phyloP scores from a whole-genome alignment of 805 yeast species.

The Sugiyamaella americana region DNA sequence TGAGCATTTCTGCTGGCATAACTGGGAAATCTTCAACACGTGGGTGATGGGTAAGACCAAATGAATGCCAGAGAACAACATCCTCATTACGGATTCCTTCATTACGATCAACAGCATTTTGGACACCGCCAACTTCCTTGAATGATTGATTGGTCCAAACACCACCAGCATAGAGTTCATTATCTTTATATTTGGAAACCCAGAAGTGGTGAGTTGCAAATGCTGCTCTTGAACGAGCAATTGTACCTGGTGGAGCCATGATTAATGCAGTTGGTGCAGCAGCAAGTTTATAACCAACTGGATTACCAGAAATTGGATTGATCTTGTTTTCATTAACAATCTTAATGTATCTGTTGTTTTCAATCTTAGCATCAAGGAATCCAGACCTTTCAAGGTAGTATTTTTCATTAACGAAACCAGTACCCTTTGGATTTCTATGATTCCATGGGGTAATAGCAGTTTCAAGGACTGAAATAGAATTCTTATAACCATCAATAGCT shows the following conservation, averaged over 20 bases:
- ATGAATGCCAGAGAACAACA: slow-evolving; percentile 73
- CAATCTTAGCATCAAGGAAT: slow-evolving; percentile 65
- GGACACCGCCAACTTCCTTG: slow-evolving; percentile 61
- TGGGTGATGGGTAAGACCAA: slow-evolving; percentile 78
- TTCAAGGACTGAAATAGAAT: slow-evolving; percentile 68
- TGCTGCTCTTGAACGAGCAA: slow-evolving; percentile 63
- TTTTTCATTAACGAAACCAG: slow-evolving; percentile 63
- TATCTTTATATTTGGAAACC: slow-evolving; percentile 74
- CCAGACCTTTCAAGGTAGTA: slow-evolving; percentile 65
- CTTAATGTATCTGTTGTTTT: slow-evolving; percentile 69
- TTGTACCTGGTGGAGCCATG: slow-evolving; percentile 60
- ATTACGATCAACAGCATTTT: slow-evolving; percentile 57
- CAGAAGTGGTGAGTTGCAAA: slow-evolving; percentile 75
- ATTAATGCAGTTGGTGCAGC: slow-evolving; percentile 78
- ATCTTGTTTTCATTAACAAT: slow-evolving; percentile 67
- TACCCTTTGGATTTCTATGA: slow-evolving; percentile 56
- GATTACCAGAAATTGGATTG: slow-evolving; percentile 63
- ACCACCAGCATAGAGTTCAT: slow-evolving; percentile 73
- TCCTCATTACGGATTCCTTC: slow-evolving; percentile 70
- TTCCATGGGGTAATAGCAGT: slow-evolving; percentile 54
- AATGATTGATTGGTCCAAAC: slow-evolving; percentile 80
- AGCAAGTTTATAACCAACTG: slow-evolving; percentile 71
- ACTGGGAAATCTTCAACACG: slow-evolving; percentile 85
- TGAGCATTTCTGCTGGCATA: slow-evolving; percentile 78
- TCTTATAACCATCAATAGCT: slow-evolving; percentile 70